phyloP scores from a whole-genome alignment of 2,329 filamentous ascomycete genomes.

The Sarocladium oryzae region DNA sequence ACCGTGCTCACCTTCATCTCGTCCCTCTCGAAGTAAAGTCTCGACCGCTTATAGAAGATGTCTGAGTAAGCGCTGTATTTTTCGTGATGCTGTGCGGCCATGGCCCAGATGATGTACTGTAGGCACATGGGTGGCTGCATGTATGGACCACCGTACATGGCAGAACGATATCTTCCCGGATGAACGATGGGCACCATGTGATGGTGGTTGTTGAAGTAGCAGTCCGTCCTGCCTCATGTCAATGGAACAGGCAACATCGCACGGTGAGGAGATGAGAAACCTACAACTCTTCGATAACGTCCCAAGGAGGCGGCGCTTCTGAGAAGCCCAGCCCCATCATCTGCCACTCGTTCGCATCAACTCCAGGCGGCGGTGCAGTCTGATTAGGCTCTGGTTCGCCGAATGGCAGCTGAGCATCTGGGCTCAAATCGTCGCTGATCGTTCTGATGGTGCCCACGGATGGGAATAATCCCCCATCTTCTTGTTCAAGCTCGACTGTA shows the following conservation, averaged over 20 bases:
- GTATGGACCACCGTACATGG: constrained; percentile 64
- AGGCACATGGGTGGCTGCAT: constrained; percentile 76
- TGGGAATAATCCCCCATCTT: constrained; percentile 6
- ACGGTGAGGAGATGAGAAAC: constrained; percentile 18
- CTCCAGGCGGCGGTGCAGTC: not conserved
- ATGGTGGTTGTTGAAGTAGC: constrained; percentile 73
- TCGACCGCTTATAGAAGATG: constrained; percentile 73
- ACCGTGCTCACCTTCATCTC: constrained; percentile 60
- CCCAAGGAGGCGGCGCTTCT: constrained; percentile 70
- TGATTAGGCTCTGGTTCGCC: not conserved
- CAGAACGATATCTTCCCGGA: constrained; percentile 64
- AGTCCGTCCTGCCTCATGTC: constrained; percentile 47
- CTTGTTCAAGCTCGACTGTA: constrained; percentile 9
- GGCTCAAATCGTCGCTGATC: not conserved
- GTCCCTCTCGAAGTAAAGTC: constrained; percentile 76
- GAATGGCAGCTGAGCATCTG: not conserved
- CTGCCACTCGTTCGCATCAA: constrained; percentile 16
- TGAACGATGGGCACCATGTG: constrained; percentile 72
- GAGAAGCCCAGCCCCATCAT: constrained; percentile 76
- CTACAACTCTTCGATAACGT: constrained; percentile 79
- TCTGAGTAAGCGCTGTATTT: constrained; percentile 68
- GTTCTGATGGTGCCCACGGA: constrained; percentile 6
- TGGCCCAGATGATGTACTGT: constrained; percentile 83
- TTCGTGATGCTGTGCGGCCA: constrained; percentile 63
- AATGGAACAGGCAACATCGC: not conserved